Evolutionary conservation across 768 basidiomycete species (phyloP).

Genomic region (Lyophyllum shimeji): DNA sequence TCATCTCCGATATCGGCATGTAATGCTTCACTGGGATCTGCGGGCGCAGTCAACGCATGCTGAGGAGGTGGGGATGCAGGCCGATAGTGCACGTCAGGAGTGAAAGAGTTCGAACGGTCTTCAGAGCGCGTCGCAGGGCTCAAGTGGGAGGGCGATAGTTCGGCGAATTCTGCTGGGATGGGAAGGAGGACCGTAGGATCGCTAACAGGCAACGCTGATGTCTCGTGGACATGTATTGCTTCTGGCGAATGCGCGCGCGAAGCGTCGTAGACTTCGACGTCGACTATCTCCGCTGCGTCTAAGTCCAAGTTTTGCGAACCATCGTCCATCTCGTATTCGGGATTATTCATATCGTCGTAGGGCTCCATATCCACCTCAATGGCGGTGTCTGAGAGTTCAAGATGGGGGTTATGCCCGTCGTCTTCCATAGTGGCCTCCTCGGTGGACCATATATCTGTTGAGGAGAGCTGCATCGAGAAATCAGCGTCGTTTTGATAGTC

Average conservation of each 20-base stretch:
- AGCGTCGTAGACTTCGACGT: slow-evolving; percentile 50
- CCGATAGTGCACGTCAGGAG: neutral
- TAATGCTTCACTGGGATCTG: neutral
- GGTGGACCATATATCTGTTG: slow-evolving; percentile 51
- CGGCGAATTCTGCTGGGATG: slow-evolving; percentile 1
- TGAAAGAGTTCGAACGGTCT: neutral
- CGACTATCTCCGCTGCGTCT: slow-evolving; percentile 33
- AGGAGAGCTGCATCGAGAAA: slow-evolving; percentile 55
- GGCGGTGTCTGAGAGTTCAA: slow-evolving; percentile 29
- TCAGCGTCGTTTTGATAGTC: slow-evolving; percentile 59
- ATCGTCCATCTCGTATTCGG: slow-evolving; percentile 60
- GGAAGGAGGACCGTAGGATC: neutral
- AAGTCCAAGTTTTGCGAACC: slow-evolving; percentile 30
- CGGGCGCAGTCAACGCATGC: neutral
- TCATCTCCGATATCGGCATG: neutral
- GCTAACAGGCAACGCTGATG: slow-evolving; percentile 8
- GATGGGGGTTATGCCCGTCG: slow-evolving; percentile 31
- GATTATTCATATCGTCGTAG: slow-evolving; percentile 40
- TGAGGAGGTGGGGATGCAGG: neutral
- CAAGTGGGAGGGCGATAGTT: neutral
- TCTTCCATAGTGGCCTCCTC: slow-evolving; percentile 62
- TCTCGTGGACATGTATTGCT: slow-evolving; percentile 6
- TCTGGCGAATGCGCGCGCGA: slow-evolving; percentile 29
- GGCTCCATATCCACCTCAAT: slow-evolving; percentile 72
- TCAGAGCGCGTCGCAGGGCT: neutral